Evolutionary conservation across 768 basidiomycete species (phyloP), one percentile per base, ranked within the genome.

Genomic region (Lactarius evosmus): DNA sequence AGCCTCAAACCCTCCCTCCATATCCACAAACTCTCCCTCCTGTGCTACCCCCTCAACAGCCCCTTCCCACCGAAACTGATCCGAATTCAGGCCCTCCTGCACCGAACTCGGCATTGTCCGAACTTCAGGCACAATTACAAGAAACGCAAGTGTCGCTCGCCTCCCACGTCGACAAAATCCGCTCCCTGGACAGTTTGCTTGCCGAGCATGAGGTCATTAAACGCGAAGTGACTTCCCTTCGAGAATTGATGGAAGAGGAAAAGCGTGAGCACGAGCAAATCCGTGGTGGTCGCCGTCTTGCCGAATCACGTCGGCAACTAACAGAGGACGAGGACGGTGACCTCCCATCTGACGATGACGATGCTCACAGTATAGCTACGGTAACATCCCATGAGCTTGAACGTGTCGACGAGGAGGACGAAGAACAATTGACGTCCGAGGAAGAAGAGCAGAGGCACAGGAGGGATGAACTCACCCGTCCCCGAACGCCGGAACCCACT

Each of bases 191-290:
- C 70, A 83, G 80, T 33, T 83, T 91, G 66, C 78, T 96, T 41
- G 80, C 82, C 1, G 94, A 97, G 75, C 93, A 98, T 68, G 94
- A 97, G 62, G 78, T 77, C 8, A 84, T 97, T 71, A 89, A 89
- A 74, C 78, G 79, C 32, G 95, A 98, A 69, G 85, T 98, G 3
- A 77, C 82, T 40, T 77, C 80, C 2, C 78, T 98, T 57, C 79
- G 89, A 16, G 87, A 89, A 54, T 75, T 89, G 69, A 83, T 93
- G 76, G 88, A 91, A 66, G 80, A 82, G 61, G 82, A 83, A 51
- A 80, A 84, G 69, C 78, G 79, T 19, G 85, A 87, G 56, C 72
- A 75, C 71, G 82, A 74, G 53, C 71, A 69, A 4, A 72, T 71
- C 59, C 76, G 71, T 58, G 56, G 69, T 63, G 55, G 69, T 66